A percentile compares a stretch with the other conserved stretches of the same genome.
These are phyloP conservation scores for Paecilomyces niveus DNA, from an alignment of 2,329 filamentous ascomycete genomes.

Conservation along the genomic window DNA sequence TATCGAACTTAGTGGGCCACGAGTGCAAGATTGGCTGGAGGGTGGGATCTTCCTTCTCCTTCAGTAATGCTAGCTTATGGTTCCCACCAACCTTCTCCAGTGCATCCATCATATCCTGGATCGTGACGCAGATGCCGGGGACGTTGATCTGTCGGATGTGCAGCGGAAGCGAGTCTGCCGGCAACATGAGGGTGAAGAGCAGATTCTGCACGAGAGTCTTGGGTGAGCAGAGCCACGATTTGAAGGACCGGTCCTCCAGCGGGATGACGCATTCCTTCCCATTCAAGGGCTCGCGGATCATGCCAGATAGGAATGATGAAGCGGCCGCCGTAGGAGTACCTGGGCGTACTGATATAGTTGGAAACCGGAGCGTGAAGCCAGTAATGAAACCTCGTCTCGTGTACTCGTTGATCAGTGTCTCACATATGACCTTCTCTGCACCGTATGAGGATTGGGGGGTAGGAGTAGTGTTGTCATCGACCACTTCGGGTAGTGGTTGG, in stretches of 20 bases:
- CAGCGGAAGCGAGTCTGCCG: conserved; percentile 31
- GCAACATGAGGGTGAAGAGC: conserved; percentile 41
- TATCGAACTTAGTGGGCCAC: conserved; percentile 52
- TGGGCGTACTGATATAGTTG: conserved; percentile 55
- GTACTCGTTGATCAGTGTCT: conserved; percentile 57
- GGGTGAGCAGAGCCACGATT: conserved; percentile 50
- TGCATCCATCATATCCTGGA: conserved; percentile 51
- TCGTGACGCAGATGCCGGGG: conserved; percentile 47
- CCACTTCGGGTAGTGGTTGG: conserved; percentile 46
- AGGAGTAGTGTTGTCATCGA: conserved; percentile 46
- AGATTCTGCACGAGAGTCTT: conserved; percentile 49
- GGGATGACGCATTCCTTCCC: conserved; percentile 48
- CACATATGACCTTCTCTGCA: conserved; percentile 56
- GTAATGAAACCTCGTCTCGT: conserved; percentile 53
- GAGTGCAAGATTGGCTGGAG: conserved; percentile 48
- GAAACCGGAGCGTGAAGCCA: conserved; percentile 52
- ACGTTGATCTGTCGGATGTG: conserved; percentile 50
- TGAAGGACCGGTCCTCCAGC: conserved; percentile 45
- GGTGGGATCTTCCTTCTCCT: conserved; percentile 44
- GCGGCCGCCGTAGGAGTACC: conserved; percentile 55
- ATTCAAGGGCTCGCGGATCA: conserved; percentile 57
- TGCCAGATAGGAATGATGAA: conserved; percentile 56
- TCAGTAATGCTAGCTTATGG: conserved; percentile 44
- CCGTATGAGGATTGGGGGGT: conserved; percentile 59
- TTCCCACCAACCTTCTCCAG: conserved; percentile 49